Evolutionary conservation across 192 early-diverging fungal genomes (phyloP).

Genomic region (Coemansia guatemalensis): DNA sequence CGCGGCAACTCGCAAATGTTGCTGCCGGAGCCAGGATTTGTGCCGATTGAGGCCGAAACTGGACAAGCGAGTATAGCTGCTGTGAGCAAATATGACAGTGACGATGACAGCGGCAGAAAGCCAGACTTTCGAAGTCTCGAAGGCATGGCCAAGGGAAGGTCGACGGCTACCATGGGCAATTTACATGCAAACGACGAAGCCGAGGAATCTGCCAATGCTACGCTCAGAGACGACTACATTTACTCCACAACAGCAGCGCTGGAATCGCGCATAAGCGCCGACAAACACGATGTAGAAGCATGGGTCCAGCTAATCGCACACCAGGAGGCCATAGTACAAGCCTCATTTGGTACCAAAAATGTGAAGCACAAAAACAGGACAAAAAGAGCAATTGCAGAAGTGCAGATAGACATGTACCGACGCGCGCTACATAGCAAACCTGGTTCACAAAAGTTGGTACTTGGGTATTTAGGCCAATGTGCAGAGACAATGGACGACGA

Average conservation of each 20-base stretch:
- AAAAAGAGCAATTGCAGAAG: constrained; percentile 16
- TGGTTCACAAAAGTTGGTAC: constrained; percentile 4
- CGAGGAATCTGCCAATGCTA: not conserved
- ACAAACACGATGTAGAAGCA: constrained; percentile 23
- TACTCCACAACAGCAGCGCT: not conserved
- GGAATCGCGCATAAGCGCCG: constrained; percentile 8
- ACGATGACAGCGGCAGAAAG: not conserved
- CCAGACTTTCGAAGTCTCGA: constrained; percentile 32
- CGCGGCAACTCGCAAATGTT: too few relatives aligned
- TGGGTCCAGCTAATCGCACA: constrained; percentile 22
- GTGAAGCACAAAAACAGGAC: not conserved
- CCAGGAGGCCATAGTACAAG: constrained; percentile 14
- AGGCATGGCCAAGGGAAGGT: constrained; percentile 11
- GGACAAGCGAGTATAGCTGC: not conserved
- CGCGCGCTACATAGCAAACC: constrained; percentile 21
- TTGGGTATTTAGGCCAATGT: constrained; percentile 28
- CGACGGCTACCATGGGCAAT: not conserved
- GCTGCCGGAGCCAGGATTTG: not conserved
- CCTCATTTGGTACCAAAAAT: constrained; percentile 7
- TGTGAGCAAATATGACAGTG: constrained; percentile 23
- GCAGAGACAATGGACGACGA: constrained; percentile 16
- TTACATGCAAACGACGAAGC: not conserved
- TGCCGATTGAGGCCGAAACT: constrained; percentile 1
- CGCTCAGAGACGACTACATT: not conserved
- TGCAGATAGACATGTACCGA: constrained; percentile 24